These are phyloP conservation scores for Polyporus arcularius DNA, from an alignment of 768 basidiomycete genomes.

Conservation along the genomic window DNA sequence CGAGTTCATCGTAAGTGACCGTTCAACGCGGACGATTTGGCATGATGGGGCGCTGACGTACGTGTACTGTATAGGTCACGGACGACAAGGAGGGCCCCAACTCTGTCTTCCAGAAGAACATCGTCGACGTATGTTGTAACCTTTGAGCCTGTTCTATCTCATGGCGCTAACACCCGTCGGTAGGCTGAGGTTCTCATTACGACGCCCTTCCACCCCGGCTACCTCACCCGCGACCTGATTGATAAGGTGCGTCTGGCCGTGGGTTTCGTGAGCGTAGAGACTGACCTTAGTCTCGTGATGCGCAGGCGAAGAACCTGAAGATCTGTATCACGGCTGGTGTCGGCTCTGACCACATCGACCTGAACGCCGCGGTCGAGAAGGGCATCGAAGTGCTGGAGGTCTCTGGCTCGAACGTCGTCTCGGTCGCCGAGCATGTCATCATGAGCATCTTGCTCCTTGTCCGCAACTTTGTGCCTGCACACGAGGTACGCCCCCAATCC, in stretches of 20 bases:
- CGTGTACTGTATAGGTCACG: constrained; percentile 56
- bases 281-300: too few relatives aligned
- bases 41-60: not conserved
- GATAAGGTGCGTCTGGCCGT: constrained; percentile 43
- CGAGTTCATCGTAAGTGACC: constrained; percentile 60
- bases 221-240: constrained; percentile 72
- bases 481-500: constrained; percentile 54
- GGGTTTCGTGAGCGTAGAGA: not conserved
- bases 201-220: constrained; percentile 86
- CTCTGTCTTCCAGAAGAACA: constrained; percentile 81
- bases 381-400: constrained; percentile 70
- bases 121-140: constrained; percentile 61
- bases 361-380: constrained; percentile 82
- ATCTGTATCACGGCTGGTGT: constrained; percentile 90
- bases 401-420: constrained; percentile 87
- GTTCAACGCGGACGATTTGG: not conserved
- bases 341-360: constrained; percentile 88
- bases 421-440: constrained; percentile 88
- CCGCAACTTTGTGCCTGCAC: constrained; percentile 85
- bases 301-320: constrained; percentile 78
- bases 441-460: constrained; percentile 92
- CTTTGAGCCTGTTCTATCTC: not conserved
- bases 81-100: constrained; percentile 82
- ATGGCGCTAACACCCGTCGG: constrained; percentile 1
- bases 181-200: constrained; percentile 82